Conservation (phyloP, 257 asterid genomes). For the Marsdenia floribunda region DNA sequence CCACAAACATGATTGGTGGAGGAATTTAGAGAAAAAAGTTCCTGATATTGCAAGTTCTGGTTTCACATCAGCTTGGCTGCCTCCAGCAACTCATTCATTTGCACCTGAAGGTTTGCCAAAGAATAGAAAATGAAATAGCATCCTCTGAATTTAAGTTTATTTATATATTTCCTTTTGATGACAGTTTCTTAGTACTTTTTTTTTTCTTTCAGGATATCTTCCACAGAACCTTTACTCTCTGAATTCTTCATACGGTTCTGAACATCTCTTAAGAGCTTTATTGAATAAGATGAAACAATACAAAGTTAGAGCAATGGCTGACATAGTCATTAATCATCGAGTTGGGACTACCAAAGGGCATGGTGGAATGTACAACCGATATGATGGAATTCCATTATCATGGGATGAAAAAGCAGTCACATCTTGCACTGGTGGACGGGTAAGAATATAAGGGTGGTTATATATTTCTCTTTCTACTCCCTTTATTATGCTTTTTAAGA, state of each 20-base stretch:
- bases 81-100: conserved; percentile 73
- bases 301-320: conserved; percentile 94
- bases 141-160: background rate
- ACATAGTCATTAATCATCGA: conserved; percentile 92
- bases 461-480: background rate
- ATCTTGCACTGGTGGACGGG: conserved; percentile 89
- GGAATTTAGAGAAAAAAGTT: conserved; percentile 62
- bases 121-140: background rate
- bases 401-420: conserved; percentile 97
- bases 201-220: conserved; percentile 62
- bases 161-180: background rate
- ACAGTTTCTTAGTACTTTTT: conserved; percentile 10
- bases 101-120: conserved; percentile 67
- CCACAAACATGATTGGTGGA: conserved; percentile 93
- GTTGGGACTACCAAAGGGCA: conserved; percentile 83
- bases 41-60: conserved; percentile 90
- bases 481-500: background rate
- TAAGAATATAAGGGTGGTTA: conserved; percentile 23
- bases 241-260: conserved; percentile 84
- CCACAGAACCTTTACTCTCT: conserved; percentile 90
- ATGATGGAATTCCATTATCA: conserved; percentile 80
- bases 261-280: conserved; percentile 59
- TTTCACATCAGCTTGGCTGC: conserved; percentile 94
- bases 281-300: conserved; percentile 75
- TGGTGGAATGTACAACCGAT: conserved; percentile 89